Base-by-base conservation (phyloP, 177 flowering plant genomes). In the Telopea speciosissima region DNA sequence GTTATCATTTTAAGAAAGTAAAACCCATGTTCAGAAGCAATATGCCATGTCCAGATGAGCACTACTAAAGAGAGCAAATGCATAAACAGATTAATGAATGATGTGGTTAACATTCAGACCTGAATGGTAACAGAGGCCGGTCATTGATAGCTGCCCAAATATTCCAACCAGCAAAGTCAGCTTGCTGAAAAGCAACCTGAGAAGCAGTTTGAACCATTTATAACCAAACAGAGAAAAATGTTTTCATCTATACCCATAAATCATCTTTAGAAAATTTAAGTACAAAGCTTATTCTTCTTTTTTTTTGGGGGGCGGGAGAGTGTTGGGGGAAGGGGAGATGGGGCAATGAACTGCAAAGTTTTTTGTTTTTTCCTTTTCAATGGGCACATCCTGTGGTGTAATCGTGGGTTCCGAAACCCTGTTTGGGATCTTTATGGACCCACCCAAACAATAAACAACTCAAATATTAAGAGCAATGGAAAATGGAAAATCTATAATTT, bases 161-260 rank as follows among this genome's bases (percentile, higher is more conserved):
- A 84, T 95, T 95, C 99, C 97, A 95, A 74, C 97, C 97, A 70
- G 94, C 85, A 85, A 89, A 92, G 79, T 95, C 99, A 22, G 99
- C 99, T 83, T 95, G 91, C 79, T 92, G 99, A 81, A 91, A 90
- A 63, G 97, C 99, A 78, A 95, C 99, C 99, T 94, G 84, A 58
- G 64, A 76, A 72, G 23, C 45, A 73, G 40, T 36, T 36, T 36
- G 22, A 68, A 68, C 24, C 49, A 21, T 23, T 31, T 28, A 64
- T 60, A 58, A 65, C 54, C 36, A 68, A 71, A 14, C 23, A 33
- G 16, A 61, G 17, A 52, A 24, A 64, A 36, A 72, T 63, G 12
- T 66, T 17, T 58, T 45, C 31, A 67, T 62, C 63, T 52, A 33
- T 25, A 23, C 28, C 17, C 12, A 17, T 12, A 45, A 1, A 65